Evolutionary conservation across 2,329 filamentous ascomycete species (phyloP), one percentile per base, ranked within the genome.

Genomic region (Pseudogymnoascus sp.): DNA sequence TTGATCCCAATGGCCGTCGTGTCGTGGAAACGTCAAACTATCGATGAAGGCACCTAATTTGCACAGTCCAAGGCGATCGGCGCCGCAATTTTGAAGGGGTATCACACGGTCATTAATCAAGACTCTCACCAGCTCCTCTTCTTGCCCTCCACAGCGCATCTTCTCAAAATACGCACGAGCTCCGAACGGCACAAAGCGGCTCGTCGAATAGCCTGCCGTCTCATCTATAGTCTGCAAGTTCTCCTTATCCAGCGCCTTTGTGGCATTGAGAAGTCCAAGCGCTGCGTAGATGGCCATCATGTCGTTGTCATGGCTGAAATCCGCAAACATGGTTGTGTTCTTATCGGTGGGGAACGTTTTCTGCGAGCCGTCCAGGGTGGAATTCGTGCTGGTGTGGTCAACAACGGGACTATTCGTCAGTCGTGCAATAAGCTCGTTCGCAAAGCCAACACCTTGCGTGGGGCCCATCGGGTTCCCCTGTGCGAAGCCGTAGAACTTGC

Each of bases 271-370:
- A 26, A 96, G 76, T 0, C 91, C 90, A 66, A 97, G 72, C 0
- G 91, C 91, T 4, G 85, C 85, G 71, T 89, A 89, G 6, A 95
- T 84, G 6, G 83, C 82, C 31, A 83, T 84, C 85, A 97, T 91
- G 71, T 89, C 86, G 73, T 95, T 96, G 75, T 97, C 92, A 74
- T 97, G 92, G 66, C 87, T 90, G 72, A 97, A 96, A 74, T 97
- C 92, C 0, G 91, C 92, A 70, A 95, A 97, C 1, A 96, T 76
- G 10, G 76, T 76, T 45, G 78, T 75, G 65, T 82, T 69, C 31
- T 74, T 73, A 23, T 75, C 80, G 0, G 96, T 77, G 0, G 92
- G 92, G 70, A 96, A 97, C 0, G 89, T 92, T 6, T 74, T 71
- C 0, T 81, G 76, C 63, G 85, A 79, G 4, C 77, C 76, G 72